phyloP scores from a whole-genome alignment of 352 stramenopile genomes.

The Aphanomyces euteiches region DNA sequence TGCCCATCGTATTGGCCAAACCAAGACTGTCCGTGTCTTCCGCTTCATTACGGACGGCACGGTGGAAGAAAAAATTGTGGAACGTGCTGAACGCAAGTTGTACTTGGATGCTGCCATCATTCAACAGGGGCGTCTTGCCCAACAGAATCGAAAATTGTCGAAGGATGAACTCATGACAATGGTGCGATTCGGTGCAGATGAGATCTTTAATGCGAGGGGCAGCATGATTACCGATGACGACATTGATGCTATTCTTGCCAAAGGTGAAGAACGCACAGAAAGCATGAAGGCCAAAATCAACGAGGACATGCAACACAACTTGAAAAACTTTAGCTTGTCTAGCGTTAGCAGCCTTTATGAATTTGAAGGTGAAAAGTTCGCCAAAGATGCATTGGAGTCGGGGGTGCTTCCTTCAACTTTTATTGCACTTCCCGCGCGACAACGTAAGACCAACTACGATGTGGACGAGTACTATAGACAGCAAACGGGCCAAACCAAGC shows the following conservation, averaged over 20 bases:
- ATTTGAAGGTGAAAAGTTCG: constrained; percentile 86
- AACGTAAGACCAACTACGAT: constrained; percentile 93
- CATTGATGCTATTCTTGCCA: constrained; percentile 89
- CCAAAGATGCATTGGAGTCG: constrained; percentile 65
- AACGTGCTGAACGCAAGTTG: constrained; percentile 97
- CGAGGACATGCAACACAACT: constrained; percentile 92
- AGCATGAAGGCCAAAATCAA: constrained; percentile 85
- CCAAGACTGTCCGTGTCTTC: constrained; percentile 98
- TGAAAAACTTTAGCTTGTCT: constrained; percentile 92
- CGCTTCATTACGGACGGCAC: constrained; percentile 97
- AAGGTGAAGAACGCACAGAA: constrained; percentile 88
- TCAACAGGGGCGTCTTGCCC: constrained; percentile 95
- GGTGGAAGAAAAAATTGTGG: constrained; percentile 99
- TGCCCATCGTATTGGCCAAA: constrained; percentile 98
- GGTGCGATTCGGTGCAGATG: constrained; percentile 87
- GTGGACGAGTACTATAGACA: constrained; percentile 96
- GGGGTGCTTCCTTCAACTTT: constrained; percentile 88
- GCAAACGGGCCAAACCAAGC: constrained; percentile 57
- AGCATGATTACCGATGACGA: constrained; percentile 91
- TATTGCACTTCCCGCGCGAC: constrained; percentile 76
- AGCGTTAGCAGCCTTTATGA: constrained; percentile 83
- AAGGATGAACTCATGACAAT: constrained; percentile 99
- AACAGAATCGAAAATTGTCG: constrained; percentile 88
- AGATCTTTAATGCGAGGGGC: constrained; percentile 85
- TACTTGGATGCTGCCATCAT: constrained; percentile 99